Evolutionary conservation across 2,329 filamentous ascomycete species (phyloP).

Genomic region (Microsporum canis): DNA sequence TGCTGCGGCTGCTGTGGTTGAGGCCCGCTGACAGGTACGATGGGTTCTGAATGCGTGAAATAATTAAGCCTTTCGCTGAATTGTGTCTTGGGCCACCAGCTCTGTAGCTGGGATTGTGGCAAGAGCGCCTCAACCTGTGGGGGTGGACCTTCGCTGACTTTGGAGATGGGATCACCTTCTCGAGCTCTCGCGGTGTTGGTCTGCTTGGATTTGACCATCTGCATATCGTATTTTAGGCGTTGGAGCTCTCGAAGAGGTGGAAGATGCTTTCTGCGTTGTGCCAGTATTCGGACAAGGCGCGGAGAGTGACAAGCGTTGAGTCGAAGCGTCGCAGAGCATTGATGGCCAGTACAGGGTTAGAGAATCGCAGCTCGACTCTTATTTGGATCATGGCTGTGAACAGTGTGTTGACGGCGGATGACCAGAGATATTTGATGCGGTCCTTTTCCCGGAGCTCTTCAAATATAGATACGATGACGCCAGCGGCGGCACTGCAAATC

Average conservation of each 20-base stretch:
- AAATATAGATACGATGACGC: slow-evolving; percentile 36
- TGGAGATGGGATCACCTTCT: slow-evolving; percentile 7
- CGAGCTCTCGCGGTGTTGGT: slow-evolving; percentile 17
- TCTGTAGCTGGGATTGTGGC: slow-evolving; percentile 5
- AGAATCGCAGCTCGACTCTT: slow-evolving; percentile 36
- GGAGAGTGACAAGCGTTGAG: slow-evolving; percentile 32
- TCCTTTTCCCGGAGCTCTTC: slow-evolving; percentile 34
- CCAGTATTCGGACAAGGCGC: slow-evolving; percentile 34
- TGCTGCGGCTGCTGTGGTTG: not conserved
- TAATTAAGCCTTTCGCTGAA: slow-evolving; percentile 11
- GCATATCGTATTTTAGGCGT: slow-evolving; percentile 32
- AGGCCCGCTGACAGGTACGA: slow-evolving; percentile 1
- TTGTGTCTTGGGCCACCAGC: slow-evolving; percentile 6
- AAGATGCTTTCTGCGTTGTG: slow-evolving; percentile 34
- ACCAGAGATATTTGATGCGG: slow-evolving; percentile 34
- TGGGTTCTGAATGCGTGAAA: slow-evolving; percentile 9
- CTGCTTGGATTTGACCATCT: slow-evolving; percentile 27
- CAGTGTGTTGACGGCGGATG: slow-evolving; percentile 34
- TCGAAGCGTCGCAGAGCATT: slow-evolving; percentile 36
- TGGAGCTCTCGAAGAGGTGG: slow-evolving; percentile 35
- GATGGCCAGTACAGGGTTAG: slow-evolving; percentile 36
- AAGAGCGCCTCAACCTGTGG: slow-evolving; percentile 7
- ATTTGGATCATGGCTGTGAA: slow-evolving; percentile 40
- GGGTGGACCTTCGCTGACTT: slow-evolving; percentile 3
- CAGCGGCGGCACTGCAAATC: slow-evolving; percentile 36